Percentiles rank a stretch among this genome's conserved stretches.
Conservation (phyloP, 2,329 filamentous ascomycete genomes). For the Capronia americana region DNA sequence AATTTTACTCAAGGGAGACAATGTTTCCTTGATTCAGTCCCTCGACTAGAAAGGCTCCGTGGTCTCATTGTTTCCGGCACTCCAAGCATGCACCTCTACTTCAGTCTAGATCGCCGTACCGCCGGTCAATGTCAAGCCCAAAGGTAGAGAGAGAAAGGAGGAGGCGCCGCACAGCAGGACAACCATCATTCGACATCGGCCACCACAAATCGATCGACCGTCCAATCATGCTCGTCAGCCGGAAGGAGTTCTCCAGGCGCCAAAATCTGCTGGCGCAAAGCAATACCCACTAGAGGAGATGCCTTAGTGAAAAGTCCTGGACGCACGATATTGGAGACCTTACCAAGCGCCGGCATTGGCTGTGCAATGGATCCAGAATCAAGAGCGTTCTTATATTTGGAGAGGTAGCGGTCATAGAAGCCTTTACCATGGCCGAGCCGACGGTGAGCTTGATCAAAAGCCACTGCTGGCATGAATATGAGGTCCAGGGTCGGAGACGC, state of each 20-base stretch:
- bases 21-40: conserved; percentile 78
- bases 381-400: conserved; percentile 66
- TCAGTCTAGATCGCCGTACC: not conserved
- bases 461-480: conserved; percentile 89
- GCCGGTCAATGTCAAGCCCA: not conserved
- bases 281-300: conserved; percentile 70
- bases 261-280: conserved; percentile 84
- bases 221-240: conserved; percentile 76
- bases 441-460: conserved; percentile 78
- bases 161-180: not conserved
- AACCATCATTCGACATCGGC: conserved; percentile 25
- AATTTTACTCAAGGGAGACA: conserved; percentile 86
- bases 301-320: conserved; percentile 43
- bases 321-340: conserved; percentile 43
- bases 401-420: conserved; percentile 94
- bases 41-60: conserved; percentile 45
- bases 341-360: conserved; percentile 66
- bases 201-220: conserved; percentile 72
- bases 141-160: not conserved
- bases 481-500: conserved; percentile 70
- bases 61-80: not conserved
- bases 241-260: conserved; percentile 70
- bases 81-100: not conserved
- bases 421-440: conserved; percentile 93
- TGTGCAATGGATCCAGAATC: conserved; percentile 43